Conservation (phyloP, 306 rosid genomes). For the Mimosa bimucronata region DNA sequence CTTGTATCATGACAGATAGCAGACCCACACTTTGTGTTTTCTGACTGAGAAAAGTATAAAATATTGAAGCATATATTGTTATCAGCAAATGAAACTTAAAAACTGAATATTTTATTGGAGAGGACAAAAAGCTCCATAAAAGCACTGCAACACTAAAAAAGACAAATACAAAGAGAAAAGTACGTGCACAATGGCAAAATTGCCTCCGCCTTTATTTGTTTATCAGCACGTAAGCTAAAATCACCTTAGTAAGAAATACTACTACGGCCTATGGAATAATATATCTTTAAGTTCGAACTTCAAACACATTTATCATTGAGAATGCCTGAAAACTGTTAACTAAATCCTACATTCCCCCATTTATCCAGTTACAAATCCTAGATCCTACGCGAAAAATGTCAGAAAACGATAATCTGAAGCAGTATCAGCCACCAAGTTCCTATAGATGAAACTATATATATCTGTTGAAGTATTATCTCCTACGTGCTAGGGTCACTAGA, state of each 20-base stretch:
- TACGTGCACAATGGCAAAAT: not conserved
- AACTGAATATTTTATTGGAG: conserved; percentile 13
- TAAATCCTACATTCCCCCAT: not conserved
- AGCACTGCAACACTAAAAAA: not conserved
- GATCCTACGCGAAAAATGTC: not conserved
- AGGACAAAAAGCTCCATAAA: not conserved
- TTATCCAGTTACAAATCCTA: not conserved
- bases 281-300: not conserved
- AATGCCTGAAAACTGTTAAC: not conserved
- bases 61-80: conserved; percentile 19
- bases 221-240: not conserved
- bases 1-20: no score
- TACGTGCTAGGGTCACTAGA: not conserved
- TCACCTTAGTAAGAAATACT: not conserved
- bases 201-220: not conserved
- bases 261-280: not conserved
- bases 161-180: not conserved
- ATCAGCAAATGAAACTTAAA: conserved; percentile 13
- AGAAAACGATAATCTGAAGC: not conserved
- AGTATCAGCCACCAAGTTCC: not conserved
- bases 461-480: not conserved
- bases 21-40: conserved; percentile 92
- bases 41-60: conserved; percentile 52
- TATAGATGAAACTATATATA: not conserved
- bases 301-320: not conserved